These are phyloP conservation scores for Butyriboletus loyo DNA, from an alignment of 768 basidiomycete genomes.

Conservation along the genomic window DNA sequence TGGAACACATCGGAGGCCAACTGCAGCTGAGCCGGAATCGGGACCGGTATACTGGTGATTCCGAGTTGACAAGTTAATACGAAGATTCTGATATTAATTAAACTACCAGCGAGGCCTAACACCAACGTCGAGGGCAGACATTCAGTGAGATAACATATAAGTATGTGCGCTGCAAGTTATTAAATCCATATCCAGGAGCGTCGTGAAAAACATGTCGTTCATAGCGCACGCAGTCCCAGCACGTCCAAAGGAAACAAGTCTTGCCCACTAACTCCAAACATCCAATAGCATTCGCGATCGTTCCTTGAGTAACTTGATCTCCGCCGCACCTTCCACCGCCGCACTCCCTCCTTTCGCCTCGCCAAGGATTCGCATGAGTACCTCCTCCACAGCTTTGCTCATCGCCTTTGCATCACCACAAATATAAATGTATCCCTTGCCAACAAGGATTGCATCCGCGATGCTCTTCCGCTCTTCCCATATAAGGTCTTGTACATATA, in stretches of 20 bases:
- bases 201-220: slow-evolving; percentile 7
- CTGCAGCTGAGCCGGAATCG: not conserved
- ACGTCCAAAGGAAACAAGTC: not conserved
- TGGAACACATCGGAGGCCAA: not conserved
- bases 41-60: too few relatives aligned
- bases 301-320: slow-evolving; percentile 95
- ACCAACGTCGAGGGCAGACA: not conserved
- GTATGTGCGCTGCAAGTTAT: slow-evolving; percentile 8
- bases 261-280: slow-evolving; percentile 75
- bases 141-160: slow-evolving; percentile 9
- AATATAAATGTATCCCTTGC: slow-evolving; percentile 96
- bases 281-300: slow-evolving; percentile 82
- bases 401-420: slow-evolving; percentile 97
- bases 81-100: too few relatives aligned
- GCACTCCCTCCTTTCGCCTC: slow-evolving; percentile 91
- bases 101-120: not conserved
- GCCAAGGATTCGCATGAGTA: slow-evolving; percentile 77
- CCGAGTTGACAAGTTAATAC: too few relatives aligned
- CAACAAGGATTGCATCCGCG: slow-evolving; percentile 85
- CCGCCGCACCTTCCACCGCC: slow-evolving; percentile 85
- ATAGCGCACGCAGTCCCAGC: not conserved
- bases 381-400: slow-evolving; percentile 93
- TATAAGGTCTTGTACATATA: slow-evolving; percentile 97
- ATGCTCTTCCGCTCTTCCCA: slow-evolving; percentile 84
- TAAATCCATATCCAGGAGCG: slow-evolving; percentile 11